Base-by-base conservation (phyloP, 169 alveolate species). In the Sarcocystis neurona region DNA sequence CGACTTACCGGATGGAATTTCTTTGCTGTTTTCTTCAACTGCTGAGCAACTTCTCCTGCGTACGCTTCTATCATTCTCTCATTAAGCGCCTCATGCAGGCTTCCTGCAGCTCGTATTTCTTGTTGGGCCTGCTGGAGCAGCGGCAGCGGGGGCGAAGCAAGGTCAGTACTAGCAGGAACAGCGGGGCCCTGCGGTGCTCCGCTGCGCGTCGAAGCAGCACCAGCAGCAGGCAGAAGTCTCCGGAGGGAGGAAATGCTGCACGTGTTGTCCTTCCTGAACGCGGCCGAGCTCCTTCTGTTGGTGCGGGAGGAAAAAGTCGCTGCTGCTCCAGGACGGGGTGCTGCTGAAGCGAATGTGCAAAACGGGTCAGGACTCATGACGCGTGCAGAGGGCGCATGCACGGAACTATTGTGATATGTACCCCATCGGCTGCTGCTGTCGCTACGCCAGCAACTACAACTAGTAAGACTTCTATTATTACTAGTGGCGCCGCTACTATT, bases 331-430 rank as follows among this genome's bases (percentile, higher is more conserved):
- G 63, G 10, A 15, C 20, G 63, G 77, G 77, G 77, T 63, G 23
- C 32, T 32, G 23, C 46, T 75, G 84, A 10, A 15, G n/a, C 53
- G 91, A 94, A 96, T 90, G 63, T 88, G 89, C 60, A 89, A 96
- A 86, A 92, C 93, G 79, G 87, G 89, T 39, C 96, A 95, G 85
- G 92, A n/a, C 95, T 41, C 92, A 86, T 39, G 90, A 96, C 77
- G 93, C 93, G 43, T 90, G 92, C 84, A 96, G 94, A 37, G 91
- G 94, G 88, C 94, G 95, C 91, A 96, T 96, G 41, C 95, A 96
- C 85, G 85, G 97, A 56, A 92, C 95, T 34, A 97, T 97, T 0
- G 97, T 96, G 68, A 96, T 96, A 20, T 93, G 96, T 82, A 96
- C 89, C 94, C 92, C 92, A 91, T 92, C 27, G 79, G 79, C 37